These are phyloP conservation scores for Cercospora sp. DNA, from an alignment of 2,329 filamentous ascomycete genomes.

Conservation along the genomic window DNA sequence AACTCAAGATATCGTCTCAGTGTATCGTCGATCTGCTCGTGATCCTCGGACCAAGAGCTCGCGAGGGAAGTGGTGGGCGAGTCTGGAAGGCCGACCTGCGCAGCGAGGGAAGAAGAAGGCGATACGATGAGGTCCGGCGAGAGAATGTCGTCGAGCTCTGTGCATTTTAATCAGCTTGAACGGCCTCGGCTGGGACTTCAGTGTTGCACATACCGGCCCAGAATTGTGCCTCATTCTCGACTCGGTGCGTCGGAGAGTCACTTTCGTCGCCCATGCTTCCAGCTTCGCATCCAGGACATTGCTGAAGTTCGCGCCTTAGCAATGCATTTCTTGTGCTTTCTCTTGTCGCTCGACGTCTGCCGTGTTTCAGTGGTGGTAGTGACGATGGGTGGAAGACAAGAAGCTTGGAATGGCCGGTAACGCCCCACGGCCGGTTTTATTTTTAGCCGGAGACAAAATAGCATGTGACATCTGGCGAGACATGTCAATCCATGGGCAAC, in stretches of 20 bases:
- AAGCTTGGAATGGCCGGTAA: neutral
- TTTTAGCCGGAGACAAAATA: neutral
- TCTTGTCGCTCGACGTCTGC: neutral
- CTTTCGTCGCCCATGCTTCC: constrained; percentile 61
- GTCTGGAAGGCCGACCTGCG: neutral
- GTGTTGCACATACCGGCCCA: constrained; percentile 69
- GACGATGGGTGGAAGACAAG: neutral
- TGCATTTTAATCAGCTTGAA: neutral
- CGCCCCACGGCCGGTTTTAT: neutral
- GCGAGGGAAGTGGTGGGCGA: neutral
- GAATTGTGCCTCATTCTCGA: constrained; percentile 82
- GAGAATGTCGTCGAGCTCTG: constrained; percentile 68
- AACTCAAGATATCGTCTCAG: constrained; percentile 82
- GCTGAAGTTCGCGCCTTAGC: neutral
- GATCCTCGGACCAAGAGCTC: constrained; percentile 57
- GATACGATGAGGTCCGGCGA: constrained; percentile 7
- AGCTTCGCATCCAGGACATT: constrained; percentile 10
- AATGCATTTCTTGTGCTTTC: neutral
- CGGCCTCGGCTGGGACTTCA: neutral
- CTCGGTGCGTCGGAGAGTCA: constrained; percentile 47
- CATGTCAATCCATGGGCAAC: neutral
- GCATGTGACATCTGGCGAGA: neutral
- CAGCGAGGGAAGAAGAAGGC: neutral
- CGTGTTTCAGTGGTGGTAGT: neutral
- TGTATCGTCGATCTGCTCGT: constrained; percentile 76